A percentile compares a stretch with the other conserved stretches of the same genome.
phyloP scores from a whole-genome alignment of 768 basidiomycete genomes.

The Russula ochroleuca region DNA sequence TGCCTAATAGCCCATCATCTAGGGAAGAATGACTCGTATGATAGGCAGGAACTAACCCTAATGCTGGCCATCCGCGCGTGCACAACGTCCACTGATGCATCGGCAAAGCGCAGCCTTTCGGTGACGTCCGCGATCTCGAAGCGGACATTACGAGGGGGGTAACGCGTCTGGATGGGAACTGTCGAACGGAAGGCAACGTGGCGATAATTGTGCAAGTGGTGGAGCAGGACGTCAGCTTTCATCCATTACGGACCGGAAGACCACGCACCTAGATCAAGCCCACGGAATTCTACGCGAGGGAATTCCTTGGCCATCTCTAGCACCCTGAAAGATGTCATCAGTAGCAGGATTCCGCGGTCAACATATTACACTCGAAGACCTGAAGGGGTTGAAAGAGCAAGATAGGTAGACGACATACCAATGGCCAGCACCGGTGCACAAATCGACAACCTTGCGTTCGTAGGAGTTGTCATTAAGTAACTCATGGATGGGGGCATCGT shows the following conservation, averaged over 20 bases:
- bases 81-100: constrained; percentile 59
- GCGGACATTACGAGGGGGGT: constrained; percentile 54
- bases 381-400: constrained; percentile 26
- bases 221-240: background rate
- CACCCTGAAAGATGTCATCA: constrained; percentile 44
- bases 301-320: constrained; percentile 69
- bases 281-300: constrained; percentile 60
- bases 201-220: background rate
- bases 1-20: constrained; percentile 42
- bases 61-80: constrained; percentile 59
- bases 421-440: constrained; percentile 71
- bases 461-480: constrained; percentile 43
- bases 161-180: constrained; percentile 71
- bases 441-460: constrained; percentile 55
- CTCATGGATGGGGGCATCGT: constrained; percentile 55
- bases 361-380: background rate
- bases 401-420: constrained; percentile 47
- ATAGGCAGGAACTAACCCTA: constrained; percentile 45
- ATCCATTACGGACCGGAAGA: constrained; percentile 8
- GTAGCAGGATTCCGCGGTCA: background rate
- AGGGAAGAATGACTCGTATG: background rate
- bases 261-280: constrained; percentile 69
- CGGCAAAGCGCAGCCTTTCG: constrained; percentile 46
- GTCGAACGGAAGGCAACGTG: background rate
- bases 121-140: constrained; percentile 65